Base-by-base conservation (phyloP, 495 filamentous ascomycete species). In the Lophiostoma macrostomum region DNA sequence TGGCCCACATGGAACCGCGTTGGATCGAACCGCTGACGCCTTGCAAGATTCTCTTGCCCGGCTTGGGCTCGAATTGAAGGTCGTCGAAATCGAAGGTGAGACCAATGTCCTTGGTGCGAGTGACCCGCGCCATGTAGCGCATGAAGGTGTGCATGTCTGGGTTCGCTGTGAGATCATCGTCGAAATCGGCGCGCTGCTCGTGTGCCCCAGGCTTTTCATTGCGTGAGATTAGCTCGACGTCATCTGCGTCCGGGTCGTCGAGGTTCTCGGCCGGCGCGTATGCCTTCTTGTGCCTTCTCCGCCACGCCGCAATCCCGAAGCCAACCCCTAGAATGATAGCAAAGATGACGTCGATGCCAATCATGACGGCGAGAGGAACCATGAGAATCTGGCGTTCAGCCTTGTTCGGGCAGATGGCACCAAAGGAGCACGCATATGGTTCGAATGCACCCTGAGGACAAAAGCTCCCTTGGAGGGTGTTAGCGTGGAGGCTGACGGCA, bases 1-100 rank as follows among this genome's bases (percentile, higher is more conserved):
- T 65, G 5, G 88, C 88, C 35, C 85, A 83, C 76, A 93, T 79
- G 11, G 83, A 71, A 18, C 88, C 88, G 0, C 87, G 87, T 66
- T 87, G 90, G 25, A 80, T 86, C 62, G 81, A 90, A 2, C 88
- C 88, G 34, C 76, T 79, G 42, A 91, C 76, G 18, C 18, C 27
- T 4, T 14, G 13, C 20, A 46, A 19, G 13, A 46, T 32, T 13
- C 75, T 71, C 59, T 90, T 82, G 28, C 91, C 77, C 12, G 91
- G 72, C 61, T 86, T 82, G 19, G 74, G 73, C 16, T 84, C 77
- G 50, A 80, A 83, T 34, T 82, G 82, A 23, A 81, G 76, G 55
- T 86, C 39, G 10, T 22, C 22, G 39, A 43, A 43, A 14, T 71
- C 71, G 58, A 80, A 80, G 13, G 70, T 72, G 25, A 80, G 60